Base-by-base conservation (phyloP, 495 filamentous ascomycete genomes). In the Penicillium desertorum region DNA sequence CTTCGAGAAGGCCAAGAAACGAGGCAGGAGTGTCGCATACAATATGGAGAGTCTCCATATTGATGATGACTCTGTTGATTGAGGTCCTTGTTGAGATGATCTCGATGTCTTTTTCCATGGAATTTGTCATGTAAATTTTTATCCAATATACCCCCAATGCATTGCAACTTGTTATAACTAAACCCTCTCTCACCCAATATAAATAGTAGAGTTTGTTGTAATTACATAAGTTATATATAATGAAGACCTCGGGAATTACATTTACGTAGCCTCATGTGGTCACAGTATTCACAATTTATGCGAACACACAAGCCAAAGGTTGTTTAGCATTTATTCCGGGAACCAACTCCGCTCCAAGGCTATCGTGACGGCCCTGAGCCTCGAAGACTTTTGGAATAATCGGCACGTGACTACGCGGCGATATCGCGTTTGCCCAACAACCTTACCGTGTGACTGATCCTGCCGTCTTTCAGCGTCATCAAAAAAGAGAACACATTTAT, bases 351-450 rank as follows among this genome's bases (percentile, higher is more conserved):
- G 16, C 6, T n/a, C 6, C 16, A 39, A 39, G 16, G 30, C 30
- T 11, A 8, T 12, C 30, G 30, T 32, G 30, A 2, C 30, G 3
- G 30, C 29, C 29, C 29, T 36, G 34, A 36, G 23, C 12, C 23
- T 10, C 16, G n/a, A 25, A 39, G 23, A 16, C 19, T 36, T 17
- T 36, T 30, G 8, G 36, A 6, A 22, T 23, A n/a, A 29, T 36
- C 5, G 12, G 3, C 88, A 75, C 73, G 81, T 74, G 64, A 63
- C 67, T 51, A 43, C 72, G 67, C 62, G 72, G 58, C 53, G 59
- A 59, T 60, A 57, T 68, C 65, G 60, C 70, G 66, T 67, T 43
- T 43, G 47, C 30, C 47, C 51, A 46, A n/a, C 46, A 22, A 34
- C 45, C 54, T 45, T 42, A 53, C 50, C n/a, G 11, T 42, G 41